Evolutionary conservation across 1,284 basidiomycete genomes (phyloP), one percentile per base, ranked within the genome.

Genomic region (Papiliotrema flavescens): DNA sequence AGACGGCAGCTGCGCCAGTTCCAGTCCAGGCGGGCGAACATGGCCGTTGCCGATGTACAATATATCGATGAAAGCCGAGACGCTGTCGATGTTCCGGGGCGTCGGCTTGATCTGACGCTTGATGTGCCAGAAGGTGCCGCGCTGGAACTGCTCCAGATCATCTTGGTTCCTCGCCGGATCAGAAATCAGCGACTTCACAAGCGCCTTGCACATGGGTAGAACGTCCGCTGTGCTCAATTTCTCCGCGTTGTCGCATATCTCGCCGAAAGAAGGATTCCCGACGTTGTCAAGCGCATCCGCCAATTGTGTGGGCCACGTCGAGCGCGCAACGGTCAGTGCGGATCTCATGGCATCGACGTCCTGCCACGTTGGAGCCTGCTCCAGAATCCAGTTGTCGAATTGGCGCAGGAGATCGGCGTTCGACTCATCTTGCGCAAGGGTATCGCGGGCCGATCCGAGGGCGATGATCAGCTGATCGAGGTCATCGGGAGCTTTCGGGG

Each of bases 71-170:
- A 94, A 91, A 0, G 88, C 87, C 47, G 84, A 78, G 4, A 86
- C 79, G 34, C 84, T 83, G 36, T 80, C 79, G 72, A 24, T 80
- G 74, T 2, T 79, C 74, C 1, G 78, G 54, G 2, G 86, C 86
- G 39, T 26, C n/a, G 32, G 42, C 4, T 3, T 4, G 2, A 92
- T 86, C 61, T 81, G 84, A 19, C 84, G 82, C 66, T 89, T 90
- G 63, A 94, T 76, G 37, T 83, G 81, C 90, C 90, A 94, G 69
- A 94, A 92, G 59, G 87, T 84, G 2, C 78, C 55, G 7, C 55
- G 41, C 8, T 58, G 51, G 52, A 74, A 69, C 5, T 48, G 40
- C 22, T 24, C 43, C 19, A 54, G 23, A 2, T 54, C 57, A 1
- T 47, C 35, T 14, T 44, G 49, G 43, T 32, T 41, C 11, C 43